Evolutionary conservation across 306 rosid species (phyloP).

Genomic region (Vigna trinervia): DNA sequence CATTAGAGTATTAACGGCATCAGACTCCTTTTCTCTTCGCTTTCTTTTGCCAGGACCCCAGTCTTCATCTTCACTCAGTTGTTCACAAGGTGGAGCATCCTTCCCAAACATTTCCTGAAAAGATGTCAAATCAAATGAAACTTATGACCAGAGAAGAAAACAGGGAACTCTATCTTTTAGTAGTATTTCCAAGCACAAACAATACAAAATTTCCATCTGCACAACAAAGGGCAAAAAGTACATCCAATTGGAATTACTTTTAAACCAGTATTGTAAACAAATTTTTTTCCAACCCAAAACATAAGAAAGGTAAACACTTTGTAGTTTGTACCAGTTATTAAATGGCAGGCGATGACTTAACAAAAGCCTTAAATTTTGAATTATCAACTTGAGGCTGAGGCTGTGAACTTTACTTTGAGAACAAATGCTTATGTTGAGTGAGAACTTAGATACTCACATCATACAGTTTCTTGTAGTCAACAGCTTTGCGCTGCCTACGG

Average conservation of each 20-base stretch:
- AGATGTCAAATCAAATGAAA: slow-evolving; percentile 23
- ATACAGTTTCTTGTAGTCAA: slow-evolving; percentile 82
- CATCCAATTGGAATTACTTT: slow-evolving; percentile 13
- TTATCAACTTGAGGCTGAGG: slow-evolving; percentile 10
- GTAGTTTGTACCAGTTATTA: background rate
- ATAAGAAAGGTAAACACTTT: slow-evolving; percentile 9
- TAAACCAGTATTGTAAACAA: slow-evolving; percentile 19
- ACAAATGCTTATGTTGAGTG: background rate
- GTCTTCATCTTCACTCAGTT: slow-evolving; percentile 89
- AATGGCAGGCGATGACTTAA: background rate
- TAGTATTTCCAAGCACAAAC: slow-evolving; percentile 7
- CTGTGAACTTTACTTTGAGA: slow-evolving; percentile 25
- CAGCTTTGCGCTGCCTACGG: slow-evolving; percentile 72
- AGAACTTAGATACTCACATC: slow-evolving; percentile 59
- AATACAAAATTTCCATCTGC: slow-evolving; percentile 14
- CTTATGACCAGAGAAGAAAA: background rate
- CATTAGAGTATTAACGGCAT: slow-evolving; percentile 84
- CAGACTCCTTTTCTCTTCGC: slow-evolving; percentile 79
- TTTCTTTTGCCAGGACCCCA: slow-evolving; percentile 89
- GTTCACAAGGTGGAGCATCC: slow-evolving; percentile 67
- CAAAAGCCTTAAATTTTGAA: slow-evolving; percentile 29
- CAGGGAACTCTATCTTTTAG: background rate
- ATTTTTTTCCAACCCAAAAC: background rate
- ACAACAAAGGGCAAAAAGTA: slow-evolving; percentile 27
- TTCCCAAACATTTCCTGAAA: slow-evolving; percentile 93